phyloP scores from a whole-genome alignment of 2,329 filamentous ascomycete genomes.

The Talaromyces sp. region DNA sequence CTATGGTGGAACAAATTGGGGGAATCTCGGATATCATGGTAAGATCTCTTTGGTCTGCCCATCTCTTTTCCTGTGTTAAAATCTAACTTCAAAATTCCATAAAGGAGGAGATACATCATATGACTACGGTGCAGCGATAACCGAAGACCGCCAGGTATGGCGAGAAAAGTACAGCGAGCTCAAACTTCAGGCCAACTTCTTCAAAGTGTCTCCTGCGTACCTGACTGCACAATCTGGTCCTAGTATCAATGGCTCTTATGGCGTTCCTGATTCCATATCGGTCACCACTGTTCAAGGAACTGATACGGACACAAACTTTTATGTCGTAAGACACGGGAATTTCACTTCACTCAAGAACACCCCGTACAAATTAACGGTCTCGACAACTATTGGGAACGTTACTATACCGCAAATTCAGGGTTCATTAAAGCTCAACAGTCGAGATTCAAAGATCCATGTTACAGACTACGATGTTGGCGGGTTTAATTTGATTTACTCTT shows the following conservation, averaged over 20 bases:
- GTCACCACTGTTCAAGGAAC: constrained; percentile 57
- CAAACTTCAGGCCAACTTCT: constrained; percentile 70
- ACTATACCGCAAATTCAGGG: constrained; percentile 37
- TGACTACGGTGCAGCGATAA: constrained; percentile 59
- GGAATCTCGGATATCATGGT: constrained; percentile 54
- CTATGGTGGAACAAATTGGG: constrained; percentile 65
- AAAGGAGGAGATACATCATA: constrained; percentile 59
- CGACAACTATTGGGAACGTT: constrained; percentile 32
- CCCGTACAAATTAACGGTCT: constrained; percentile 58
- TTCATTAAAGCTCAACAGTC: constrained; percentile 31
- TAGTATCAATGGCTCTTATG: constrained; percentile 33
- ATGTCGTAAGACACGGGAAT: constrained; percentile 60
- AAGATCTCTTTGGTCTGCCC: no score
- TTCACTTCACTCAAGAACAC: constrained; percentile 55
- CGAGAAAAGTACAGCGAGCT: constrained; percentile 75
- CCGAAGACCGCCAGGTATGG: constrained; percentile 61
- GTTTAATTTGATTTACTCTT: constrained; percentile 26
- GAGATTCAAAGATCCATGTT: constrained; percentile 41
- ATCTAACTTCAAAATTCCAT: constrained; percentile 30
- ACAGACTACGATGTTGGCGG: constrained; percentile 32
- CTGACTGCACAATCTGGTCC: constrained; percentile 54
- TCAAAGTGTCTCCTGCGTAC: constrained; percentile 66
- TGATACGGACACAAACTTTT: constrained; percentile 55
- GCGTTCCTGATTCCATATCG: constrained; percentile 51
- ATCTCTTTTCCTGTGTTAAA: no score